Base-by-base conservation (phyloP, 441 rosid genomes). In the Euphorbia celastroides region DNA sequence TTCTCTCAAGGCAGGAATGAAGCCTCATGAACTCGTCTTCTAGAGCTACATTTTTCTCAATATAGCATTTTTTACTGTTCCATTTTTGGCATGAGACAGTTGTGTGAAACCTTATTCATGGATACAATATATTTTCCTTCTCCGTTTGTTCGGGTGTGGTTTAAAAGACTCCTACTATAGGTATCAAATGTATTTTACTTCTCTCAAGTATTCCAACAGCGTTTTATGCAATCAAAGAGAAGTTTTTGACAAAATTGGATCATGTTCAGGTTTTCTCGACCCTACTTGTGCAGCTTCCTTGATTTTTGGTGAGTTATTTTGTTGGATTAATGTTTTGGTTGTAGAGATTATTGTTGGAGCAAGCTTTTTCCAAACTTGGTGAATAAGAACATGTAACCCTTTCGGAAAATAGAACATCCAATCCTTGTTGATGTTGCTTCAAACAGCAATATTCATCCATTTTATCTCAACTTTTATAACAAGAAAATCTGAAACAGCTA, bases 1-100 rank as follows among this genome's bases (percentile, higher is more conserved):
- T 59, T 83, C 87, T 7, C 83, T 81, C 50, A 79, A 69, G 69
- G 77, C 83, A 0, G 85, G 87, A 74, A 83, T 83, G 87, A 83
- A 83, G 54, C 87, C 87, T 28, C 83, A 83, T 41, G 87, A 83
- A 68, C 85, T 83, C 25, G 74, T 75, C 65, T 83, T 83, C 63
- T 83, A 80, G 70, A 73, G 38, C 46, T 3, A 54, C 58, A 22
- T 27, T 9, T 23, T 5, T 30, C 13, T n/a, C n/a, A n/a, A n/a
- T n/a, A n/a, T 13, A 57, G 66, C 50, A 13, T 50, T 32, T 72
- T 72, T 9, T 3, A 66, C 44, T 68, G 36, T 69, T 14, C 2
- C 46, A 48, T 66, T 62, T 55, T 70, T 32, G 51, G 59, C 51
- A 65, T 57, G 58, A 57, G 68, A 74, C 75, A 57, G 68, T 58